phyloP scores from a whole-genome alignment of 805 yeast genomes.

The Hanseniaspora nectarophila region DNA sequence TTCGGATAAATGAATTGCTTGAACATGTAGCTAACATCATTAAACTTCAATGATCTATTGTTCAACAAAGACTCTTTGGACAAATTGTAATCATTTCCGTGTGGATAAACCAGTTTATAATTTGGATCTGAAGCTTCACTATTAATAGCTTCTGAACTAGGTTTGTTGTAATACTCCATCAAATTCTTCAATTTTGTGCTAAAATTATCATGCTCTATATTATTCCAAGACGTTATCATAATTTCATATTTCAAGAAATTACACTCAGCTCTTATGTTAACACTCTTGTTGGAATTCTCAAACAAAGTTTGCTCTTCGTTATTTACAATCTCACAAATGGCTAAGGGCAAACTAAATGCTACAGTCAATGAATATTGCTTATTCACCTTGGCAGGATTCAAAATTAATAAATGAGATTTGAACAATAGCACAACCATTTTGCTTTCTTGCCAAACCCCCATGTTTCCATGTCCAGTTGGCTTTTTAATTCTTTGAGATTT shows the following conservation, averaged over 20 bases:
- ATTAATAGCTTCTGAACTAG: not conserved
- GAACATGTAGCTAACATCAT: not conserved
- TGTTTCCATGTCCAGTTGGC: not conserved
- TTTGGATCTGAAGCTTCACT: not conserved
- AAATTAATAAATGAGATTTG: conserved; percentile 4
- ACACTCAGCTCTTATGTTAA: not conserved
- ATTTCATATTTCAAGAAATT: conserved; percentile 4
- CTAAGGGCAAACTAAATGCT: not conserved
- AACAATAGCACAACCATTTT: not conserved
- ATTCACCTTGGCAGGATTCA: not conserved
- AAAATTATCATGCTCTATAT: conserved; percentile 2
- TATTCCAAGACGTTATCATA: conserved; percentile 3
- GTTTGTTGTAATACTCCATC: not conserved
- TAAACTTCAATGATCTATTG: not conserved
- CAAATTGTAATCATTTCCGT: not conserved
- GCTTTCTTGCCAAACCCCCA: not conserved
- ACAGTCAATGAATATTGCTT: not conserved
- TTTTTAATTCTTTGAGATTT: not conserved
- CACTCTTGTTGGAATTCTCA: not conserved
- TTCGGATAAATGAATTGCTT: conserved; percentile 4
- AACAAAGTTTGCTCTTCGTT: not conserved
- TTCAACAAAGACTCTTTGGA: conserved; percentile 1
- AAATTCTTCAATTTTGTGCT: not conserved
- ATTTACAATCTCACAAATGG: not conserved
- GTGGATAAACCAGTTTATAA: not conserved